phyloP scores from a whole-genome alignment of 371 early-diverging fungal species.

The Gilbertella persicaria region DNA sequence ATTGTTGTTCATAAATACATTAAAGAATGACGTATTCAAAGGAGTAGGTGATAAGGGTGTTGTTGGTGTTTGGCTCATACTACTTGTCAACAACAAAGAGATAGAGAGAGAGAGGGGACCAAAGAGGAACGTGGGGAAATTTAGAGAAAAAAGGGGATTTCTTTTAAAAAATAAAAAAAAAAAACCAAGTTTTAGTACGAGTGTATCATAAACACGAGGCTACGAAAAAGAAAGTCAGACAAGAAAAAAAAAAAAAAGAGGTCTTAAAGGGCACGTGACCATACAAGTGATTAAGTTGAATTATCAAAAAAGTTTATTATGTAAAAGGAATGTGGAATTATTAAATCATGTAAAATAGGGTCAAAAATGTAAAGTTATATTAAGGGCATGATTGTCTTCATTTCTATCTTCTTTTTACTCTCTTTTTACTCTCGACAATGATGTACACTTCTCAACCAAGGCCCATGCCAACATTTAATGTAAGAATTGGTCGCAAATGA shows the following conservation, averaged over 20 bases:
- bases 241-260: background rate
- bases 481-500: background rate
- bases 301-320: no score
- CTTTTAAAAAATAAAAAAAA: background rate
- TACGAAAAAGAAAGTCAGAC: background rate
- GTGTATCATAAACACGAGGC: background rate
- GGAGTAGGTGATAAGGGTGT: conserved; percentile 23
- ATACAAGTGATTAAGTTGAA: no score
- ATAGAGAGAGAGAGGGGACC: background rate
- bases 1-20: conserved; percentile 3
- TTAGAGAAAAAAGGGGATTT: background rate
- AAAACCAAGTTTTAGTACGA: background rate
- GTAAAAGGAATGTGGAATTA: conserved; percentile 8
- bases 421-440: conserved; percentile 9
- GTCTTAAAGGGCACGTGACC: background rate
- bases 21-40: conserved; percentile 23
- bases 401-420: background rate
- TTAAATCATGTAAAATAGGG: conserved; percentile 9
- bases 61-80: conserved; percentile 22
- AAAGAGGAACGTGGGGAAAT: background rate
- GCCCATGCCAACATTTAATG: conserved; percentile 4
- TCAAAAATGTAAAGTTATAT: conserved; percentile 17
- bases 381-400: conserved; percentile 1
- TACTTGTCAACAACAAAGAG: background rate
- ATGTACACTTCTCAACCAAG: conserved; percentile 11